phyloP scores from a whole-genome alignment of 2,329 filamentous ascomycete genomes.

The Chrysoporthe austroafricana region DNA sequence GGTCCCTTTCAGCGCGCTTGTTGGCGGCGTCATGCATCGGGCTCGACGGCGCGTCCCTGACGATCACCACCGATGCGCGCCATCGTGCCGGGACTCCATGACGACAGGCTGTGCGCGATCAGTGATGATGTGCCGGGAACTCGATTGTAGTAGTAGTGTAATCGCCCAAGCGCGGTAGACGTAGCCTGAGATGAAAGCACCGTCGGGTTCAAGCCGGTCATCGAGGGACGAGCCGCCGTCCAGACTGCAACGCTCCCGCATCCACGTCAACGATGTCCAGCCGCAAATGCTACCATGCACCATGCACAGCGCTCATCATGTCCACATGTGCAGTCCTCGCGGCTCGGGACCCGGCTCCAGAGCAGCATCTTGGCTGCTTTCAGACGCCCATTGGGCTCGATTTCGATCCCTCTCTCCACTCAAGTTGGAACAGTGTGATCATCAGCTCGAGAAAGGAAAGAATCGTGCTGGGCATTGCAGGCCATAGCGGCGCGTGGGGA shows the following conservation, averaged over 20 bases:
- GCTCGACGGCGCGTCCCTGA: constrained; percentile 12
- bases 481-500: too few species aligned
- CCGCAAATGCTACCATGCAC: not conserved
- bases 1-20: not conserved
- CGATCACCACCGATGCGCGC: constrained; percentile 3
- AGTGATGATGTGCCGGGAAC: not conserved
- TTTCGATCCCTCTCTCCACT: too few species aligned
- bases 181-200: not conserved
- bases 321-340: not conserved
- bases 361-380: not conserved
- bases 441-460: too few species aligned
- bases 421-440: too few species aligned
- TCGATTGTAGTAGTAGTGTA: constrained; percentile 1
- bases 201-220: not conserved
- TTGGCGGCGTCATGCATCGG: not conserved
- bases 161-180: not conserved
- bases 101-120: constrained; percentile 8
- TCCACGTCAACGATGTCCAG: not conserved
- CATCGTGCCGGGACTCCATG: constrained; percentile 12
- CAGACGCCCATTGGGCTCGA: too few species aligned
- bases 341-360: not conserved
- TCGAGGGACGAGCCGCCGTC: not conserved
- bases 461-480: too few species aligned
- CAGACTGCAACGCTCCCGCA: not conserved
- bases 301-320: not conserved